Evolutionary conservation across 176 grass and related monocot genomes (phyloP).

Genomic region (Urochloa ruziziensis): DNA sequence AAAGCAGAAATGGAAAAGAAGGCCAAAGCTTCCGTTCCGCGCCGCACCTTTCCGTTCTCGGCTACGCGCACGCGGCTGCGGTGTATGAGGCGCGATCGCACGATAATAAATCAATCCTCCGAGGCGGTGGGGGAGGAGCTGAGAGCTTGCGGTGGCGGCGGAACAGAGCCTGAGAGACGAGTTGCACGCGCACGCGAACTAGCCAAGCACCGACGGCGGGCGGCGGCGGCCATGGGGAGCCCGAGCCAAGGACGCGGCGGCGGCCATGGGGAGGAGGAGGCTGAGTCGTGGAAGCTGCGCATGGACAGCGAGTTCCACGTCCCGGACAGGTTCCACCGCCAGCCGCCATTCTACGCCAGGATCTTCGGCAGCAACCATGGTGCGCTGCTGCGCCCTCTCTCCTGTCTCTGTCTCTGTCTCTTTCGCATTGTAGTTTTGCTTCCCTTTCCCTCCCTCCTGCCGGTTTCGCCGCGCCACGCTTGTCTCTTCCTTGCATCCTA

Average conservation of each 20-base stretch:
- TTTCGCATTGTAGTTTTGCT: no score
- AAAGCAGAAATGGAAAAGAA: background rate
- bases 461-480: background rate
- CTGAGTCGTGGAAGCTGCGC: slow-evolving; percentile 30
- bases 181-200: background rate
- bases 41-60: background rate
- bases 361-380: slow-evolving; percentile 35
- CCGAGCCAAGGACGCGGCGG: background rate
- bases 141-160: background rate
- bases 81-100: no score
- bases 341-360: slow-evolving; percentile 37
- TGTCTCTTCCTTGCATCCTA: no score
- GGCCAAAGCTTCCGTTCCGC: background rate
- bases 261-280: background rate
- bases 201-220: background rate
- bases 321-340: slow-evolving; percentile 33
- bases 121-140: background rate
- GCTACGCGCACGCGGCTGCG: background rate
- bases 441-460: background rate
- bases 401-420: no score
- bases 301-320: slow-evolving; percentile 37
- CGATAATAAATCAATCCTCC: background rate
- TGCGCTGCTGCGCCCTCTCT: background rate
- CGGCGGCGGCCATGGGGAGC: background rate
- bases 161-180: background rate